Evolutionary conservation across 257 asterid species (phyloP).

Genomic region (Plectranthus barbatus): DNA sequence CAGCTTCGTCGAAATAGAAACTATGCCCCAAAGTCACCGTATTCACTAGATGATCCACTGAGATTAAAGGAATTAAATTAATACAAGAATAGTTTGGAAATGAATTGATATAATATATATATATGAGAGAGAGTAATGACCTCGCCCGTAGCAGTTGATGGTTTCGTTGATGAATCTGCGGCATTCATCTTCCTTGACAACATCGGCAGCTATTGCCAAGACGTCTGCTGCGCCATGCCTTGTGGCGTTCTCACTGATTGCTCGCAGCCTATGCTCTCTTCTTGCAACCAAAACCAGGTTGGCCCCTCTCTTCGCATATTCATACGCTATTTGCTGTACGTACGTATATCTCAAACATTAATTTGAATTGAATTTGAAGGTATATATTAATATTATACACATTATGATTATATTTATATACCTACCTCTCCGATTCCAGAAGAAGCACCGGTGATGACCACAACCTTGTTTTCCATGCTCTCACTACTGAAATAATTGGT

Average conservation of each 20-base stretch:
- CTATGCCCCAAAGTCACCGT: conserved; percentile 85
- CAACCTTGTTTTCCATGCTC: conserved; percentile 64
- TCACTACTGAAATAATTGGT: conserved; percentile 26
- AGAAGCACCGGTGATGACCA: conserved; percentile 84
- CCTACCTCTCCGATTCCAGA: conserved; percentile 93
- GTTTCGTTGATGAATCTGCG: conserved; percentile 70
- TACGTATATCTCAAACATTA: neutral
- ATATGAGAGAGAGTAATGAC: no score
- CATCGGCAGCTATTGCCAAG: conserved; percentile 81
- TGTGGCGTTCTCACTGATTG: conserved; percentile 69
- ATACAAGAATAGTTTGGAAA: no score
- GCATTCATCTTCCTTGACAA: conserved; percentile 90
- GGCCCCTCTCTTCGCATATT: conserved; percentile 78
- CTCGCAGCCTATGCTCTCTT: conserved; percentile 65
- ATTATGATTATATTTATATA: no score
- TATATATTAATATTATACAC: no score
- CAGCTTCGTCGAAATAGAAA: conserved; percentile 91
- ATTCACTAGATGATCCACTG: conserved; percentile 94
- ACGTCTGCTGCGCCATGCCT: conserved; percentile 57
- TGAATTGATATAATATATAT: no score
- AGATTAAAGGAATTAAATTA: neutral
- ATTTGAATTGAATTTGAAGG: no score
- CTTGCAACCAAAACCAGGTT: conserved; percentile 81
- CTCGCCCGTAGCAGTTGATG: conserved; percentile 45
- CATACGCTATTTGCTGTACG: conserved; percentile 93